These are phyloP conservation scores for Osmanthus fragrans DNA, from an alignment of 257 asterid genomes.

Conservation along the genomic window DNA sequence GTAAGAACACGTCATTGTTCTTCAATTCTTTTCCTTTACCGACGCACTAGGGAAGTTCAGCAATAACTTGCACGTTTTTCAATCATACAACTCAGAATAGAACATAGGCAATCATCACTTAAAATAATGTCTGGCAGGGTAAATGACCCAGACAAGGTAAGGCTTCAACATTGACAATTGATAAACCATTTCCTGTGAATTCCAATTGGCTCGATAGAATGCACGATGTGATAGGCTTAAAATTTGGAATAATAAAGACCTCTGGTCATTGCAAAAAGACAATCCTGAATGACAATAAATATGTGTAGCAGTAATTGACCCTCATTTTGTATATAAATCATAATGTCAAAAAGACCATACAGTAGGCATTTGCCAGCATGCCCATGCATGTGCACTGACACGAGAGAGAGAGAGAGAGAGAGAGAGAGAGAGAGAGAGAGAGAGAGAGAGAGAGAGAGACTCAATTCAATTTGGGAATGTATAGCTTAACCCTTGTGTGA, in stretches of 20 bases:
- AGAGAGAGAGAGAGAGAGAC: slow-evolving; percentile 31
- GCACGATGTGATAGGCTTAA: neutral
- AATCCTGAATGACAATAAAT: neutral
- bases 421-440: neutral
- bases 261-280: neutral
- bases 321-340: neutral
- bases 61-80: neutral
- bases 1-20: neutral
- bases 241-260: neutral
- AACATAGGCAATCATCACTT: neutral
- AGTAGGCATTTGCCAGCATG: neutral
- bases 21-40: neutral
- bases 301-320: neutral
- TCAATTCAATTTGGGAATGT: slow-evolving; percentile 52
- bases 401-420: slow-evolving; percentile 29
- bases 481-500: slow-evolving; percentile 50
- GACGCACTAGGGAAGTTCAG: neutral
- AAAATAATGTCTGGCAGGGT: neutral
- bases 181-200: neutral
- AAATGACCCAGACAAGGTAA: neutral
- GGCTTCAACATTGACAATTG: neutral
- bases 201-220: neutral
- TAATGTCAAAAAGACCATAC: neutral
- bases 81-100: neutral
- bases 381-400: neutral